Conservation (phyloP, 2,329 filamentous ascomycete genomes). For the Leptodontidium sp. region DNA sequence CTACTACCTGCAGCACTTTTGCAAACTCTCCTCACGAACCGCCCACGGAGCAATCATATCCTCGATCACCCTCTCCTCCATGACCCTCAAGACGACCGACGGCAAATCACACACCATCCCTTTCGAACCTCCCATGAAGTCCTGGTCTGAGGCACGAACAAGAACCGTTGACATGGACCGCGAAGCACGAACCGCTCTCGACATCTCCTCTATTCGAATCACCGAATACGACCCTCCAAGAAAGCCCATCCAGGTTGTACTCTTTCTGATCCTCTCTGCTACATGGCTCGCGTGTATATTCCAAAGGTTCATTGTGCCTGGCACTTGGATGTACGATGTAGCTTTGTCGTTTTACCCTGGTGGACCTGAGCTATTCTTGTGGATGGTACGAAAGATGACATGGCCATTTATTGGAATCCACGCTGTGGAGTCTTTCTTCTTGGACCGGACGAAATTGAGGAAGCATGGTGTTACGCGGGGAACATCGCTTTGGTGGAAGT, state of each 20-base stretch:
- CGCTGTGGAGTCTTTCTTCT: constrained; percentile 63
- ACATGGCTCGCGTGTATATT: constrained; percentile 61
- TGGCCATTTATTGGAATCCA: constrained; percentile 71
- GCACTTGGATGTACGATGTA: constrained; percentile 57
- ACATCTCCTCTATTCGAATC: constrained; percentile 56
- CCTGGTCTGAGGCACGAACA: constrained; percentile 71
- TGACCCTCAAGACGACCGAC: constrained; percentile 66
- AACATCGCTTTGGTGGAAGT: constrained; percentile 59
- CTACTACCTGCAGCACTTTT: constrained; percentile 80
- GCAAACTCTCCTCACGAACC: constrained; percentile 60
- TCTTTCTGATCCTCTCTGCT: constrained; percentile 62
- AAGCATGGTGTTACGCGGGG: constrained; percentile 58
- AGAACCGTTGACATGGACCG: constrained; percentile 78
- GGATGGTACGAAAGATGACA: constrained; percentile 66
- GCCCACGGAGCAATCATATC: constrained; percentile 67
- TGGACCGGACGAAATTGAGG: constrained; percentile 57
- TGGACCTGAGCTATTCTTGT: constrained; percentile 65
- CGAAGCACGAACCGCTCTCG: constrained; percentile 65
- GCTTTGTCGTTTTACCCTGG: constrained; percentile 62
- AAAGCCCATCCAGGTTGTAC: constrained; percentile 54
- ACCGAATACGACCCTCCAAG: constrained; percentile 49
- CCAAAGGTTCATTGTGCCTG: constrained; percentile 60
- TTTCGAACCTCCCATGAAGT: constrained; percentile 74
- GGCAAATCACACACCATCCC: constrained; percentile 61
- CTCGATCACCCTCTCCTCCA: constrained; percentile 68